Evolutionary conservation across 208 protist species (phyloP).

Genomic region (Crithidia acanthocephali): DNA sequence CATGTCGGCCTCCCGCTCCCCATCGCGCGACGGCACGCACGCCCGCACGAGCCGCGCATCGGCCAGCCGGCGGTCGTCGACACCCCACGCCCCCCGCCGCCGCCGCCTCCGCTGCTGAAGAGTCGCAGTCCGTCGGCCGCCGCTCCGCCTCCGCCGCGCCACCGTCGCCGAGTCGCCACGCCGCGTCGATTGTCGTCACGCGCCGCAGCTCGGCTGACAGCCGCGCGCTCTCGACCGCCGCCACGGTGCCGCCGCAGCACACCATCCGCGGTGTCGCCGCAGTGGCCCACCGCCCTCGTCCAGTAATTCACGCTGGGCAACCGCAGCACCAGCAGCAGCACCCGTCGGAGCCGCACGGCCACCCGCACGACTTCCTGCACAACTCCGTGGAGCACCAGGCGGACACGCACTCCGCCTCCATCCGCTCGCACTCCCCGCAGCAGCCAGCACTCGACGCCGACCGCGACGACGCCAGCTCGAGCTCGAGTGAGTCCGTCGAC

Average conservation of each 20-base stretch:
- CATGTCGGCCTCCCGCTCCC: slow-evolving; percentile 15
- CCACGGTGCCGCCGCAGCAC: slow-evolving; percentile 31
- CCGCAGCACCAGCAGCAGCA: no score
- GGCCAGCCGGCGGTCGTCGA: neutral
- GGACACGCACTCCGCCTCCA: slow-evolving; percentile 47
- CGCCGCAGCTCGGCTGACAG: slow-evolving; percentile 1
- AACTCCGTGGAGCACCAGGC: slow-evolving; percentile 23
- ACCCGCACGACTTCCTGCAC: slow-evolving; percentile 4
- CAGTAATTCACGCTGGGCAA: slow-evolving; percentile 2
- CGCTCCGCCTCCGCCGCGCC: neutral
- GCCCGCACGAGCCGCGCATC: neutral
- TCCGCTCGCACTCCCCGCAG: slow-evolving; percentile 47
- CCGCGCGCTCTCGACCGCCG: neutral
- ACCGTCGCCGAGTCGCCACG: slow-evolving; percentile 9
- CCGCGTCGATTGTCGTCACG: slow-evolving; percentile 2
- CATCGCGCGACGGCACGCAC: neutral
- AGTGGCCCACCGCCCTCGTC: slow-evolving; percentile 13
- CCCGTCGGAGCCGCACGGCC: slow-evolving; percentile 9
- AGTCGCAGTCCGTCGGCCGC: slow-evolving; percentile 1
- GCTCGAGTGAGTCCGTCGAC: neutral
- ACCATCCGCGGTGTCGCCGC: slow-evolving; percentile 29
- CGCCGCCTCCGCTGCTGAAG: neutral
- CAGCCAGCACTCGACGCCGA: slow-evolving; percentile 4
- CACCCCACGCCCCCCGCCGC: neutral
- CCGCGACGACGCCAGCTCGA: neutral